Evolutionary conservation across 2,329 filamentous ascomycete species (phyloP).

Genomic region (Phialophora expanda): DNA sequence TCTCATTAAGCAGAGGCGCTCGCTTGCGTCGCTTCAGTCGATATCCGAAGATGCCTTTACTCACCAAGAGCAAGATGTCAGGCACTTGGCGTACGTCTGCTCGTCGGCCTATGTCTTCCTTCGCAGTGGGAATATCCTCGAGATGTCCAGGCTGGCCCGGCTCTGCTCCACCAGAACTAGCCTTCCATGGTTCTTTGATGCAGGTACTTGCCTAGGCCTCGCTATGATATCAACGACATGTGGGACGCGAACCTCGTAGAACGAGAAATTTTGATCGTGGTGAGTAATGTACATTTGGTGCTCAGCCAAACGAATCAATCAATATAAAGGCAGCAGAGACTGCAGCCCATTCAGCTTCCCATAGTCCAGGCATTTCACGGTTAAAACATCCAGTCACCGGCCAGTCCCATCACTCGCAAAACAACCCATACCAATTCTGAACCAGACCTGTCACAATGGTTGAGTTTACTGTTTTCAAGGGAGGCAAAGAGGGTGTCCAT

Average conservation of each 20-base stretch:
- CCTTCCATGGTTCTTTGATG: background rate
- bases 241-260: background rate
- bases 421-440: background rate
- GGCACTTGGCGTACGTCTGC: conserved; percentile 3
- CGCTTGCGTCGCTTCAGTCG: conserved; percentile 1
- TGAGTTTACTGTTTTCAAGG: conserved; percentile 68
- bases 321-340: background rate
- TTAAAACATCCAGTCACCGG: background rate
- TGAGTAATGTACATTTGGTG: background rate
- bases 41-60: background rate
- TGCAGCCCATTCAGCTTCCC: background rate
- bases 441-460: conserved; percentile 32
- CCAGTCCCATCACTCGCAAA: background rate
- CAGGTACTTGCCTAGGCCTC: background rate
- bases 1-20: background rate
- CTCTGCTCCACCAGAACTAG: background rate
- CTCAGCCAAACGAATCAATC: background rate
- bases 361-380: background rate
- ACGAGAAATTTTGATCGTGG: background rate
- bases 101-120: background rate
- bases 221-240: conserved; percentile 7
- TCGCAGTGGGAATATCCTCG: background rate
- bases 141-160: background rate
- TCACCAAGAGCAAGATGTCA: background rate
- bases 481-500: conserved; percentile 63